Percentiles rank a stretch among this genome's conserved stretches.
These are phyloP conservation scores for Aspergillus steynii DNA, from an alignment of 495 filamentous ascomycete species.

Conservation along the genomic window DNA sequence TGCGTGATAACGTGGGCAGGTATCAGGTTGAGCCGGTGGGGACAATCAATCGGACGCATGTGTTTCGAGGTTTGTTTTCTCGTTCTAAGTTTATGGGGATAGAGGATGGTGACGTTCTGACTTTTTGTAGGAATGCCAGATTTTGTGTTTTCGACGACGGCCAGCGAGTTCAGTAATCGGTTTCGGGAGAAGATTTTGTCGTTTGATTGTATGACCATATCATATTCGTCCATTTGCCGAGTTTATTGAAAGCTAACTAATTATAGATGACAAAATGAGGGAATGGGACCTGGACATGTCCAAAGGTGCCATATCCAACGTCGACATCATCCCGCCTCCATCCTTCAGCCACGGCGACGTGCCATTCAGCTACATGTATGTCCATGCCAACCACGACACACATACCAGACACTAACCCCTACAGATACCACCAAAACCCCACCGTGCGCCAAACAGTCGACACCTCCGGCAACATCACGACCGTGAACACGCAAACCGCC, in stretches of 20 bases:
- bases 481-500: conserved; percentile 52
- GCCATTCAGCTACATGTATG: conserved; percentile 64
- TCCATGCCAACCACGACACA: background rate
- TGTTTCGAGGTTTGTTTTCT: conserved; percentile 66
- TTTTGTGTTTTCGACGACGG: conserved; percentile 69
- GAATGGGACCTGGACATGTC: conserved; percentile 69
- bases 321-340: conserved; percentile 79
- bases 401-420: background rate
- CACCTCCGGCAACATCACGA: conserved; percentile 48
- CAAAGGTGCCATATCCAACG: conserved; percentile 55
- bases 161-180: conserved; percentile 61
- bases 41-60: conserved; percentile 74
- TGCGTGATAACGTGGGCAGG: conserved; percentile 68
- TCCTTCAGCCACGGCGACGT: conserved; percentile 65
- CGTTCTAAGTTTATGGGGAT: too few relatives aligned
- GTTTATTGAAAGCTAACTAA: background rate
- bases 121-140: conserved; percentile 57
- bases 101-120: conserved; percentile 3
- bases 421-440: conserved; percentile 60
- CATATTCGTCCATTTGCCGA: background rate
- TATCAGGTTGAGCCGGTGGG: conserved; percentile 75
- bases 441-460: conserved; percentile 54
- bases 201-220: conserved; percentile 65
- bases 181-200: conserved; percentile 65
- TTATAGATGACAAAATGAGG: conserved; percentile 64